Conservation (phyloP, 441 rosid species). For the Populus trichocarpa region DNA sequence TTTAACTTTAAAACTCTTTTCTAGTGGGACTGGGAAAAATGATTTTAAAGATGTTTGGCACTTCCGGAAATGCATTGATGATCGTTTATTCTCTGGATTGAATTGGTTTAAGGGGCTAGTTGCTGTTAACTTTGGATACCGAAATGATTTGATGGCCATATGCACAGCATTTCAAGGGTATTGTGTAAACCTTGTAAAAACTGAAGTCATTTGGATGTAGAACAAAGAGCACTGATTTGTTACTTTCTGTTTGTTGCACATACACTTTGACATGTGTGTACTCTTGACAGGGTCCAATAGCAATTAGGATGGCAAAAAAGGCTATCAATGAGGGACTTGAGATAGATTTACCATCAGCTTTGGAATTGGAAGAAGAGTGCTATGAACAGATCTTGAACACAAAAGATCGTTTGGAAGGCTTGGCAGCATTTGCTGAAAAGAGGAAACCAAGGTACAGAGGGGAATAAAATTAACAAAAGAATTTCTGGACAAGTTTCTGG, state of each 20-base stretch:
- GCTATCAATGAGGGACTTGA: constrained; percentile 67
- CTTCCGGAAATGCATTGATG: neutral
- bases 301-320: constrained; percentile 72
- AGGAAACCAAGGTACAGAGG: constrained; percentile 72
- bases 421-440: constrained; percentile 88
- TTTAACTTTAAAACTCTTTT: neutral
- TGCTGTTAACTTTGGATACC: neutral
- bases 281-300: constrained; percentile 67
- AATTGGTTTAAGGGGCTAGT: neutral
- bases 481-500: neutral
- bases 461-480: constrained; percentile 23
- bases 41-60: neutral
- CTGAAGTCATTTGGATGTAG: neutral
- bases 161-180: neutral
- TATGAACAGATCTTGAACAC: constrained; percentile 57
- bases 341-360: constrained; percentile 43
- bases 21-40: neutral
- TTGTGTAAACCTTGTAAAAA: neutral
- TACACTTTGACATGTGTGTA: constrained; percentile 2
- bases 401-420: constrained; percentile 83
- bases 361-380: constrained; percentile 76
- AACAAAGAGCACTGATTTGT: neutral
- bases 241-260: neutral
- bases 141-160: neutral
- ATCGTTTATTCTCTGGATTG: neutral